Evolutionary conservation across 306 rosid species (phyloP).

Genomic region (Alnus rubra): DNA sequence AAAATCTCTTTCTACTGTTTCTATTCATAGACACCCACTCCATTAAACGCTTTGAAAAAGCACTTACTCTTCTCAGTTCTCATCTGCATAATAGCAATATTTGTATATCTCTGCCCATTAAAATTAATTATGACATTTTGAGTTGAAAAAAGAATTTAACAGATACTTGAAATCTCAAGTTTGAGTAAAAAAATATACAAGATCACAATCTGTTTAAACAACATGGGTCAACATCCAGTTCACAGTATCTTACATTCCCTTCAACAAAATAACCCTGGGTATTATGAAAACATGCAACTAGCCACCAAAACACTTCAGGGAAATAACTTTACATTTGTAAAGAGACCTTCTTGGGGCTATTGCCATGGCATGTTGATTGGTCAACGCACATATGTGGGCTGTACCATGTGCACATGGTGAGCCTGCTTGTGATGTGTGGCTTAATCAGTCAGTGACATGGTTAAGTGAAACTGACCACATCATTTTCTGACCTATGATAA

Average conservation of each 20-base stretch:
- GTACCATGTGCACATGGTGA: neutral
- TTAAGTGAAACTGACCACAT: neutral
- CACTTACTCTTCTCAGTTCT: neutral
- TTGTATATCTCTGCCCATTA: neutral
- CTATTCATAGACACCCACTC: neutral
- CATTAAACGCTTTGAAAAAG: neutral
- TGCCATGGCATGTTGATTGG: neutral
- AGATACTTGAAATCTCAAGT: neutral
- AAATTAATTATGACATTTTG: neutral
- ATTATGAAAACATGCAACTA: neutral
- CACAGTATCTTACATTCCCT: neutral
- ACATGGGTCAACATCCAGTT: neutral
- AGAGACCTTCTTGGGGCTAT: neutral
- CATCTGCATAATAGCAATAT: neutral
- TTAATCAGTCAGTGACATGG: neutral
- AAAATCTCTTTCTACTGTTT: neutral
- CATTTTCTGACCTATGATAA: neutral
- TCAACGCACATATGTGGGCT: neutral
- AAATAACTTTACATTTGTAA: neutral
- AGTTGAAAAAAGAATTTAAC: neutral
- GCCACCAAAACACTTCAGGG: neutral
- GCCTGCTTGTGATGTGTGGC: neutral
- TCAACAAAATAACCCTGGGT: neutral
- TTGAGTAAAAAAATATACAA: neutral
- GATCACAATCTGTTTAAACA: slow-evolving; percentile 3